Conservation (phyloP, 202 grass and related monocot species). For the Schoenoplectus triqueter region DNA sequence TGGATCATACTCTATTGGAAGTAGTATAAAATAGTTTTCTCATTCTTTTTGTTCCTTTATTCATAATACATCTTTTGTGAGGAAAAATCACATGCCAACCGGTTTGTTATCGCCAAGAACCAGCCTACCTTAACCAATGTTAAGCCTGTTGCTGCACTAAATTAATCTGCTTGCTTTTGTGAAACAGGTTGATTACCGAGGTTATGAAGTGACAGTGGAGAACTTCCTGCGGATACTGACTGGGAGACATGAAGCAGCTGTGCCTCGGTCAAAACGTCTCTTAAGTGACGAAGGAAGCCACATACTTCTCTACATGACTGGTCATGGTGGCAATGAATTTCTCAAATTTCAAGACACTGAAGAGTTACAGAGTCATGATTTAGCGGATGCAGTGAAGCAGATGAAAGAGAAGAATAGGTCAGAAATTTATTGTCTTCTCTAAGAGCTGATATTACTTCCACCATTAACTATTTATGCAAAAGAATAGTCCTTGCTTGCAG, state of each 20-base stretch:
- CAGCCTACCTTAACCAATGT: neutral
- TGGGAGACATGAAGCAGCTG: conserved; percentile 73
- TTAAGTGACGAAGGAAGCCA: conserved; percentile 99
- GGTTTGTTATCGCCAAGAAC: neutral
- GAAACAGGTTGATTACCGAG: conserved; percentile 90
- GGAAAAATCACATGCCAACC: neutral
- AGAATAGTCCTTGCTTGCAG: neutral
- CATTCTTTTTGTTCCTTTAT: neutral
- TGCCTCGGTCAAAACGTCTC: conserved; percentile 92
- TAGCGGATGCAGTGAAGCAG: conserved; percentile 96
- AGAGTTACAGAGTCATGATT: conserved; percentile 97
- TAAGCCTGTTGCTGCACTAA: neutral
- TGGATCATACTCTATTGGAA: no score
- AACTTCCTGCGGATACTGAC: conserved; percentile 88
- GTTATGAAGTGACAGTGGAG: conserved; percentile 97
- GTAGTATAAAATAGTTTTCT: neutral
- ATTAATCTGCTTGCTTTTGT: neutral
- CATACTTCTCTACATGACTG: conserved; percentile 97
- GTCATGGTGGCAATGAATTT: conserved; percentile 97
- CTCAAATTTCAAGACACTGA: conserved; percentile 99
- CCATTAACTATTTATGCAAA: neutral
- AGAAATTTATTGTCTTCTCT: conserved; percentile 26
- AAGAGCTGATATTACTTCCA: conserved; percentile 1
- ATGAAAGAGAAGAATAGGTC: conserved; percentile 98
- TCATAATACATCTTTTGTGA: neutral